Evolutionary conservation across 2,329 filamentous ascomycete genomes (phyloP), one percentile per base, ranked within the genome.

Genomic region (Fusarium sp.): DNA sequence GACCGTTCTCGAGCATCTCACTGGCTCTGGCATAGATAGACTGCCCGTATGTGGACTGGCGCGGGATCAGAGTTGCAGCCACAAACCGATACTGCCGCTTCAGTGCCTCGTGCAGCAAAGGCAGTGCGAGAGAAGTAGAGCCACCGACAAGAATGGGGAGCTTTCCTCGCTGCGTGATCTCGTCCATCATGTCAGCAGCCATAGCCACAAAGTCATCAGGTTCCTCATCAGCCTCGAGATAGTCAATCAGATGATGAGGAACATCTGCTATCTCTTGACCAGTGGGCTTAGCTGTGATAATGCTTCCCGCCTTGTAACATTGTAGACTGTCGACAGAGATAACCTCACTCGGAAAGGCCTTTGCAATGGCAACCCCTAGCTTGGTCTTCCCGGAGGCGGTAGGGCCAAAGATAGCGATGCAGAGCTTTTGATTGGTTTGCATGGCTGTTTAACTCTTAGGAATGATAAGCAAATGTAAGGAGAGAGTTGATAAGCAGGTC

Each of bases 191-290:
- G 5, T 25, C 48, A 25, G 31, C 18, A 25, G 48, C 48, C 7
- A 4, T 7, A 3, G 18, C 16, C 3, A 35, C 23, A 16, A 52
- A 52, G 2, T 25, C 23, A 25, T 37, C 0, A 0, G 48, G 48
- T 1, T 52, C 48, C 9, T 52, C n/a, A 21, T 37, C 12, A 52
- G 48, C 48, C 10, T 52, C 31, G 2, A 52, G 48, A 8, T 52
- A 52, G 2, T 52, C 31, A 8, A 52, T 21, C 12, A 52, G 3
- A 12, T 37, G n/a, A 25, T 52, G 31, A 9, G 48, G 31, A 21
- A 25, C 31, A 25, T 16, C 12, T 15, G 2, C n/a, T 15, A 21
- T 52, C 18, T 52, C 31, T 12, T 37, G 6, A 37, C 7, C 5
- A 0, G 48, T 52, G 2, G 48, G 48, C 31, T 37, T 37, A 0